These are phyloP conservation scores for Boletus reticuloceps DNA, from an alignment of 768 basidiomycete species.

Conservation along the genomic window DNA sequence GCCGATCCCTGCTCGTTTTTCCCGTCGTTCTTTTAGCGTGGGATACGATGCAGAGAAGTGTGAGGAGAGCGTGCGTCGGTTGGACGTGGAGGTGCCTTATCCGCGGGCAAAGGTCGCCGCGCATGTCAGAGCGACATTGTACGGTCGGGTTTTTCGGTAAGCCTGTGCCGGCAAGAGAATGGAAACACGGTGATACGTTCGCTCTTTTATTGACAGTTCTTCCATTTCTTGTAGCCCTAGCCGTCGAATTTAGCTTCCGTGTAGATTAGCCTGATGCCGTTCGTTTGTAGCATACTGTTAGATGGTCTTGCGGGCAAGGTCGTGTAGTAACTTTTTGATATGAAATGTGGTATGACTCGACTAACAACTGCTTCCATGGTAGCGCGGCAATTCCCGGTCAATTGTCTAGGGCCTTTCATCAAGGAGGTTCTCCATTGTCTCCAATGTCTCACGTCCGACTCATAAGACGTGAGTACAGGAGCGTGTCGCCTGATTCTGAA, in stretches of 20 bases:
- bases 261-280: neutral
- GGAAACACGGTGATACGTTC: slow-evolving; percentile 25
- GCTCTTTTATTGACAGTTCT: neutral
- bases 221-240: slow-evolving; percentile 23
- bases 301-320: neutral
- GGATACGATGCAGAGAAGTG: neutral
- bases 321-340: neutral
- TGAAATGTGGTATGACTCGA: neutral
- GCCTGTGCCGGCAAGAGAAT: neutral
- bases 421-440: neutral
- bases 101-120: neutral
- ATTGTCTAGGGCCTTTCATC: neutral
- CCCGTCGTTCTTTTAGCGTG: slow-evolving; percentile 6
- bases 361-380: neutral
- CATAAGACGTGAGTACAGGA: neutral
- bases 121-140: neutral
- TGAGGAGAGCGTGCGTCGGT: neutral
- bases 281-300: slow-evolving; percentile 16
- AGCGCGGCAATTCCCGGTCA: slow-evolving; percentile 1
- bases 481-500: slow-evolving; percentile 6
- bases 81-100: neutral
- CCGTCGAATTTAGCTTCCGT: neutral
- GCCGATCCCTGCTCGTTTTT: slow-evolving; percentile 8
- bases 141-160: neutral
- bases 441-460: neutral